A percentile compares a stretch with the other conserved stretches of the same genome.
These are phyloP conservation scores for Geranium incanum DNA, from an alignment of 441 rosid species.

Conservation along the genomic window DNA sequence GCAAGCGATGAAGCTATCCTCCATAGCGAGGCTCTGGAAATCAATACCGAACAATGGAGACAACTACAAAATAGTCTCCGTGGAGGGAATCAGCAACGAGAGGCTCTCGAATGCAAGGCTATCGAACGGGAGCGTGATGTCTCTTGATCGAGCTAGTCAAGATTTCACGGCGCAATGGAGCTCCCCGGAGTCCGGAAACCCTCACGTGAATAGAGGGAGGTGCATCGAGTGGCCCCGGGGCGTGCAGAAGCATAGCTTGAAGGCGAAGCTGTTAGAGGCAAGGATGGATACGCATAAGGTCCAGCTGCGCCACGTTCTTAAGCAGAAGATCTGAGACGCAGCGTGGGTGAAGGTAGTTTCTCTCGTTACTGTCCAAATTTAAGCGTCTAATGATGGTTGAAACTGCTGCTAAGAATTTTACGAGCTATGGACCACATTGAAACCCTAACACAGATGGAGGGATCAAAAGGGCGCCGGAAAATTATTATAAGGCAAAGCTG, in stretches of 20 bases:
- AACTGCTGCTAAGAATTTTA: no score
- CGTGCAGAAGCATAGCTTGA: slow-evolving; percentile 51
- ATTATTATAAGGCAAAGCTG: no score
- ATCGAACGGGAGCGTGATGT: slow-evolving; percentile 4
- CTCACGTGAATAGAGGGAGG: slow-evolving; percentile 63
- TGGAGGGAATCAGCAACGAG: slow-evolving; percentile 56
- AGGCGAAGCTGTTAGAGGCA: slow-evolving; percentile 88
- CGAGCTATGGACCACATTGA: no score
- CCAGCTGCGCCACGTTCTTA: slow-evolving; percentile 78
- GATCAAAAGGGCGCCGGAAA: no score
- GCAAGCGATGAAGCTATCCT: slow-evolving; percentile 52
- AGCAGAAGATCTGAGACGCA: slow-evolving; percentile 46
- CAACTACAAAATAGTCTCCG: slow-evolving; percentile 44
- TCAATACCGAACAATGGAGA: slow-evolving; percentile 45
- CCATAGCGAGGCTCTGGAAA: slow-evolving; percentile 77
- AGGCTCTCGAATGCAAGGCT: slow-evolving; percentile 29
- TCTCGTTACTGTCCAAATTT: background rate
- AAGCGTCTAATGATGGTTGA: no score
- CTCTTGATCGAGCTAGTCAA: slow-evolving; percentile 11
- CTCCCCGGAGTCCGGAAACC: slow-evolving; percentile 62
- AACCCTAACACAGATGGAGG: no score
- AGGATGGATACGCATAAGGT: slow-evolving; percentile 79
- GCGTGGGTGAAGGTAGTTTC: background rate
- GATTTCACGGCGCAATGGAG: slow-evolving; percentile 68
- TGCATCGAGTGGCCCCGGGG: slow-evolving; percentile 96